Conservation (phyloP, 345 rosid species). For the Corchorus olitorius region DNA sequence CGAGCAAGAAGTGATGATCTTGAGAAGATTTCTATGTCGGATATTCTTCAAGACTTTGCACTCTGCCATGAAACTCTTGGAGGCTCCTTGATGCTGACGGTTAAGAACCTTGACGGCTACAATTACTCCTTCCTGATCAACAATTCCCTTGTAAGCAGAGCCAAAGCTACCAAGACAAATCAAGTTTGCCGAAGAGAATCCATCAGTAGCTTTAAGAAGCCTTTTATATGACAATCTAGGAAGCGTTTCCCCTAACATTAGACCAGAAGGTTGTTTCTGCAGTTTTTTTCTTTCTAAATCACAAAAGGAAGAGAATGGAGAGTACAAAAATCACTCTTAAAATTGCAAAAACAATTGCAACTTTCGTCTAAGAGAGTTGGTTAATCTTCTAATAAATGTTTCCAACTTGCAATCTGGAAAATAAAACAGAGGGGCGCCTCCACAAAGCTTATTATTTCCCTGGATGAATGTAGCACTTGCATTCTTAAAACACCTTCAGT, state of each 20-base stretch:
- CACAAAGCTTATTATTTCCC: slow-evolving; percentile 33
- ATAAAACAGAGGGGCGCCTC: slow-evolving; percentile 9
- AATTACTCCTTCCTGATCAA: neutral
- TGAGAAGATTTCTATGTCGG: slow-evolving; percentile 23
- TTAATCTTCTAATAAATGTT: too few species aligned
- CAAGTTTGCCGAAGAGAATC: slow-evolving; percentile 14
- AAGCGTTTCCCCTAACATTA: neutral
- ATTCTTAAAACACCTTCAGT: slow-evolving; percentile 27
- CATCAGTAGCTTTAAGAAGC: slow-evolving; percentile 14
- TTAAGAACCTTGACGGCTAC: slow-evolving; percentile 20
- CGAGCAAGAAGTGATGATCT: slow-evolving; percentile 13
- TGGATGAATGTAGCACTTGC: neutral
- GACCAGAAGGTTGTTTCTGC: neutral
- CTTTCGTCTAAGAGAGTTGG: neutral
- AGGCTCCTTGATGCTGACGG: slow-evolving; percentile 26
- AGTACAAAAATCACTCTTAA: neutral
- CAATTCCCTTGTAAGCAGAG: slow-evolving; percentile 17
- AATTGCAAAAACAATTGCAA: neutral
- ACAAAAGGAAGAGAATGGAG: neutral
- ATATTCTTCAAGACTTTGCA: slow-evolving; percentile 21
- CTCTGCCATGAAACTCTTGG: slow-evolving; percentile 20
- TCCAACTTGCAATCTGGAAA: too few species aligned
- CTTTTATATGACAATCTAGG: slow-evolving; percentile 2
- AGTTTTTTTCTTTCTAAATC: neutral
- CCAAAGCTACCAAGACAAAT: slow-evolving; percentile 23